Evolutionary conservation across 768 basidiomycete species (phyloP).

Genomic region (Gelatoporia subvermispora): DNA sequence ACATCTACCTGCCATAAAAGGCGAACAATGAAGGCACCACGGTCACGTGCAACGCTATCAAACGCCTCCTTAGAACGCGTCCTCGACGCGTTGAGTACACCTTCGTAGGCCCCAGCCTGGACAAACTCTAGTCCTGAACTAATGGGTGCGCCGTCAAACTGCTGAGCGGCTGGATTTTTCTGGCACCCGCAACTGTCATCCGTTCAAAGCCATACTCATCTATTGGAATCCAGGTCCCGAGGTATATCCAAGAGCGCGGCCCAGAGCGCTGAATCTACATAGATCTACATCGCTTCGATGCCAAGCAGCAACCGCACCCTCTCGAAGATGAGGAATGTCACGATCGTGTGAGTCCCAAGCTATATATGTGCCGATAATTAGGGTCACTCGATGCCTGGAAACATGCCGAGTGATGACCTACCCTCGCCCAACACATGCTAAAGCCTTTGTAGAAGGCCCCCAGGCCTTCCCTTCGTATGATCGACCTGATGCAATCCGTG

Average conservation of each 20-base stretch:
- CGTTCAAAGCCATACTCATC: too few relatives aligned
- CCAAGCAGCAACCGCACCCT: constrained; percentile 26
- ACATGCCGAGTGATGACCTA: constrained; percentile 11
- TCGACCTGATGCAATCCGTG: constrained; percentile 25
- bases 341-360: constrained; percentile 32
- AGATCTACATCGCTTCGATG: constrained; percentile 26
- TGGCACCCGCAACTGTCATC: too few relatives aligned
- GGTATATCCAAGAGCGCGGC: too few relatives aligned
- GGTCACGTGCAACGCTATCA: constrained; percentile 2
- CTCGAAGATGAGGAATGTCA: constrained; percentile 32
- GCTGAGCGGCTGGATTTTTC: too few relatives aligned
- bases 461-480: constrained; percentile 27
- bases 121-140: too few relatives aligned
- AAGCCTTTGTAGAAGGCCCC: constrained; percentile 35
- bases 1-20: constrained; percentile 5
- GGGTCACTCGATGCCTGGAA: background rate
- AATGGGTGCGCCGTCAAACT: too few relatives aligned
- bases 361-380: constrained; percentile 7
- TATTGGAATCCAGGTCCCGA: too few relatives aligned
- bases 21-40: constrained; percentile 5
- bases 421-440: constrained; percentile 36
- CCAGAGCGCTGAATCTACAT: too few relatives aligned
- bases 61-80: background rate
- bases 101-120: too few relatives aligned
- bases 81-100: background rate